A percentile compares a stretch with the other conserved stretches of the same genome.
Evolutionary conservation across 2,329 filamentous ascomycete genomes (phyloP).

Genomic region (Tolypocladium inflatum): DNA sequence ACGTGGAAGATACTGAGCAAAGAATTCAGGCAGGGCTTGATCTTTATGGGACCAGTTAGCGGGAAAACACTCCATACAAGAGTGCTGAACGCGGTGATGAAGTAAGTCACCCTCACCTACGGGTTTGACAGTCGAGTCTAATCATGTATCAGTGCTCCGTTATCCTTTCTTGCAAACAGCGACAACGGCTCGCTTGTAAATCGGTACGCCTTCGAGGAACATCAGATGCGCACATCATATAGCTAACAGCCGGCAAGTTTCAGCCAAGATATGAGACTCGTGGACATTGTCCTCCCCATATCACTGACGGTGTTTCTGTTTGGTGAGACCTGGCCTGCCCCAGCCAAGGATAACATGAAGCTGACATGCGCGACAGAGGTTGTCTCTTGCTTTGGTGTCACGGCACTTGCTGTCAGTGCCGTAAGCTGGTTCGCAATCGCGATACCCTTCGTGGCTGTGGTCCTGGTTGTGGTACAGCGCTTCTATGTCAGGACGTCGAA

Average conservation of each 20-base stretch:
- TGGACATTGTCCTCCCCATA: slow-evolving; percentile 27
- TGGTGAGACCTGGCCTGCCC: slow-evolving; percentile 2
- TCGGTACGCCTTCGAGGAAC: slow-evolving; percentile 6
- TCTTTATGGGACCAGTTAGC: slow-evolving; percentile 15
- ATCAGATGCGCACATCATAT: not conserved
- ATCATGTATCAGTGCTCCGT: slow-evolving; percentile 5
- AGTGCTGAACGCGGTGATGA: slow-evolving; percentile 15
- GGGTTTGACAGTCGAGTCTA: too few species aligned
- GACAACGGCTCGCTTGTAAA: slow-evolving; percentile 18
- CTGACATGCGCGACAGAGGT: slow-evolving; percentile 9
- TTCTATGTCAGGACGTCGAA: slow-evolving; percentile 43
- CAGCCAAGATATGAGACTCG: slow-evolving; percentile 31
- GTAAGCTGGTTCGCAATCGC: slow-evolving; percentile 35
- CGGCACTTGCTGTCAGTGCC: slow-evolving; percentile 31
- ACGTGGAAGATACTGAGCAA: too few species aligned
- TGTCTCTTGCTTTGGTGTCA: slow-evolving; percentile 28
- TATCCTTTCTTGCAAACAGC: slow-evolving; percentile 16
- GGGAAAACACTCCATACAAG: slow-evolving; percentile 14
- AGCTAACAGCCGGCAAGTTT: slow-evolving; percentile 18
- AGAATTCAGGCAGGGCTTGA: slow-evolving; percentile 9
- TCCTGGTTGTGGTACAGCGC: slow-evolving; percentile 35
- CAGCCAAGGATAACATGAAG: too few species aligned
- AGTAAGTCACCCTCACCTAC: slow-evolving; percentile 2
- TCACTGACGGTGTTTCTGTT: slow-evolving; percentile 15
- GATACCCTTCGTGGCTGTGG: slow-evolving; percentile 30